Base-by-base conservation (phyloP, 2,329 filamentous ascomycete genomes). In the Colletotrichum sidae region DNA sequence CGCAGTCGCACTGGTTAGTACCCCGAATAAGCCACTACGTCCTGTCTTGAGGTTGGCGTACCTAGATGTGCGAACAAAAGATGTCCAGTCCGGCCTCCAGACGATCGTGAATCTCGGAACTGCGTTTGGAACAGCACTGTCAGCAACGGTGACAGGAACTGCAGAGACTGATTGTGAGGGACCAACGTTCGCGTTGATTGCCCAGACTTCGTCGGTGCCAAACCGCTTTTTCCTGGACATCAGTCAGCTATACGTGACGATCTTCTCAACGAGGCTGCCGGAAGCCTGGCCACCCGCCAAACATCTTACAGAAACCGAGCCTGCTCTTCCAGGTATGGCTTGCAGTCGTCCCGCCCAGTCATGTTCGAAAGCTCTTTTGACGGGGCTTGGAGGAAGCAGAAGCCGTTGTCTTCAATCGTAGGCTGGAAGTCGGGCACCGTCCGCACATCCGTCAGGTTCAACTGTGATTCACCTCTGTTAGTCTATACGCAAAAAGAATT, bases 121-220 rank as follows among this genome's bases (percentile, higher is more conserved):
- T 54, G 25, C 25, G 25, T 5, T 25, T 5, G 25, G 25, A 25
- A 25, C 1, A 25, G 25, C 25, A 17, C 25, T 5, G 4, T 25
- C 25, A 25, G 25, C 25, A 25, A 25, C 25, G 4, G 25, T 5
- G 25, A 25, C 25, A 1, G 25, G 25, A 25, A 5, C 25, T 25
- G 4, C 25, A 5, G 25, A 25, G 25, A 25, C 25, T 25, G 25
- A 15, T 17, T 8, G 51, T n/a, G 11, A 42, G 10, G 15, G 15
- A 54, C 51, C 8, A 13, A 54, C 51, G 13, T 54, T 41, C 17
- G 51, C 51, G 37, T 54, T 54, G 13, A 54, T 54, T n/a, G 51
- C 25, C 8, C 10, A 54, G 17, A 54, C 34, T 13, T 54, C 51
- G 25, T 54, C 37, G 9, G 51, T 54, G 15, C 38, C n/a, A 41